Evolutionary conservation across 441 rosid genomes (phyloP).

Genomic region (Sinapis alba): DNA sequence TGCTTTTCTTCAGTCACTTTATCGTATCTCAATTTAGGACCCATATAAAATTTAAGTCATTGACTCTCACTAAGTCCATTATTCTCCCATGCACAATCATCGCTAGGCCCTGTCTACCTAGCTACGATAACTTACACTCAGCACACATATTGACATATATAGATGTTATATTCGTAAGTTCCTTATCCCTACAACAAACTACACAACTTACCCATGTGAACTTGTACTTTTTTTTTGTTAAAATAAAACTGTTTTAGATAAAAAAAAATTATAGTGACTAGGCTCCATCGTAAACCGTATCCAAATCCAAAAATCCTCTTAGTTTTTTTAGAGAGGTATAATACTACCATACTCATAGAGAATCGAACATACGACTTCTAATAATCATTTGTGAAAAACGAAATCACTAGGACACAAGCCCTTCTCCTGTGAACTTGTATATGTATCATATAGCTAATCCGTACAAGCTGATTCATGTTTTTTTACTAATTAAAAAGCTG

Average conservation of each 20-base stretch:
- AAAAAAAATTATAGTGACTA: too few species aligned
- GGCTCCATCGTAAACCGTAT: too few species aligned
- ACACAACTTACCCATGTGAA: background rate
- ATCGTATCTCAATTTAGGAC: constrained; percentile 26
- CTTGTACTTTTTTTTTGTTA: too few species aligned
- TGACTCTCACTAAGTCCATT: constrained; percentile 24
- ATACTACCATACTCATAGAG: too few species aligned
- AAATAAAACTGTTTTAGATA: too few species aligned
- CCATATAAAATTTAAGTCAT: constrained; percentile 28
- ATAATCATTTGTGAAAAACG: too few species aligned
- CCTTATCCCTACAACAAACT: background rate
- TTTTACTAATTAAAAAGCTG: too few species aligned
- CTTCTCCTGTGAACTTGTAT: constrained; percentile 1
- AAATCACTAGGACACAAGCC: too few species aligned
- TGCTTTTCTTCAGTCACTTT: constrained; percentile 26
- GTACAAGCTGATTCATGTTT: background rate
- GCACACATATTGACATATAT: constrained; percentile 5
- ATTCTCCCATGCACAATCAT: constrained; percentile 18
- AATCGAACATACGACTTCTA: too few species aligned
- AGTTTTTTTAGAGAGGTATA: too few species aligned
- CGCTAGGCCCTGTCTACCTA: constrained; percentile 31
- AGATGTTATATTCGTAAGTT: constrained; percentile 16
- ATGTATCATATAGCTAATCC: background rate
- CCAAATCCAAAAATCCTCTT: too few species aligned
- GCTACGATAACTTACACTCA: constrained; percentile 9